A percentile compares a stretch with the other conserved stretches of the same genome.
Evolutionary conservation across 2,329 filamentous ascomycete genomes (phyloP).

Genomic region (Fusarium torulosum): DNA sequence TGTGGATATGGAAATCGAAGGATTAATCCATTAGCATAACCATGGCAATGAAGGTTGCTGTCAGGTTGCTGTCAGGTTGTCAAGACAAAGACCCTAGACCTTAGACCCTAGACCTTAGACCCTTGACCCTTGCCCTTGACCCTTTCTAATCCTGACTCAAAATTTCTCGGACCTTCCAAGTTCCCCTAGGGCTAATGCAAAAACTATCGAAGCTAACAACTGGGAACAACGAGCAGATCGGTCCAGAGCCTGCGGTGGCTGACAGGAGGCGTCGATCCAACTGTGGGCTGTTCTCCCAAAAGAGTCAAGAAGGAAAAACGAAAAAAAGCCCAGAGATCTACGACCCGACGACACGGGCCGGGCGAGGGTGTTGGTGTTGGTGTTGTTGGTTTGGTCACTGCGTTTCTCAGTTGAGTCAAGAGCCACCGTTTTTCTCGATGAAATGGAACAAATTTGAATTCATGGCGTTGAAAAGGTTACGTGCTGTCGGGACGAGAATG

Average conservation of each 20-base stretch:
- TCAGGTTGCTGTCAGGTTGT: background rate
- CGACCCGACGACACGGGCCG: slow-evolving; percentile 20
- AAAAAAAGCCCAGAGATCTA: slow-evolving; percentile 10
- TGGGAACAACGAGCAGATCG: slow-evolving; percentile 22
- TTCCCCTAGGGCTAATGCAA: slow-evolving; percentile 25
- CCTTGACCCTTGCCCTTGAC: background rate
- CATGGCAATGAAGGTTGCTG: background rate
- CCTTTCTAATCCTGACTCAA: slow-evolving; percentile 6
- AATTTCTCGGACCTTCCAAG: slow-evolving; percentile 27
- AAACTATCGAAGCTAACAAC: slow-evolving; percentile 44
- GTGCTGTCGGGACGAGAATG: background rate
- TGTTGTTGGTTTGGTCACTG: background rate
- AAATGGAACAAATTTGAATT: background rate
- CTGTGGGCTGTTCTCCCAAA: slow-evolving; percentile 20
- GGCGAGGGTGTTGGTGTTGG: background rate
- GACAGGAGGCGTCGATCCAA: slow-evolving; percentile 29
- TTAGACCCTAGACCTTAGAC: background rate
- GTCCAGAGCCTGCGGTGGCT: slow-evolving; percentile 40
- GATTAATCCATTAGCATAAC: background rate
- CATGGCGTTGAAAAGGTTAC: slow-evolving; percentile 2
- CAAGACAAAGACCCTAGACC: background rate
- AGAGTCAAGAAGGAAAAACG: slow-evolving; percentile 4
- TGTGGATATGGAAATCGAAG: background rate
- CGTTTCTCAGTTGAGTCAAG: slow-evolving; percentile 1
- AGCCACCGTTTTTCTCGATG: background rate